Conservation (phyloP, 352 stramenopile species). For the Pythium aristosporum region DNA sequence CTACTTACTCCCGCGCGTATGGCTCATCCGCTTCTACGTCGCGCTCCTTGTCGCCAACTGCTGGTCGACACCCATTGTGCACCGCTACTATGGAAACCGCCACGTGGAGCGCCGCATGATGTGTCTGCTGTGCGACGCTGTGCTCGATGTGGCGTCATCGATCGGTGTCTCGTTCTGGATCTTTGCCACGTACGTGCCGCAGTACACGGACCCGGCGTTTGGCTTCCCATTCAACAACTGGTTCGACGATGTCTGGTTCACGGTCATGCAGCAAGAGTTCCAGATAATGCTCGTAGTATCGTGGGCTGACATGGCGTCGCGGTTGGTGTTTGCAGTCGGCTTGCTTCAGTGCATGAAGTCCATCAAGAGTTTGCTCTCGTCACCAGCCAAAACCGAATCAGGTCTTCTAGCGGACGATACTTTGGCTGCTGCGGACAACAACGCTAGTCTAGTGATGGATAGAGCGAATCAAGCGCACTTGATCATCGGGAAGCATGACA, state of each 20-base stretch:
- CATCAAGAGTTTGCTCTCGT: not conserved
- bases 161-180: too few relatives aligned
- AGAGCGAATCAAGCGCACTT: too few relatives aligned
- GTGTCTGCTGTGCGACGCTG: too few relatives aligned
- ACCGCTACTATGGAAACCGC: not conserved
- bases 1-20: not conserved
- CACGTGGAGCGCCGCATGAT: too few relatives aligned
- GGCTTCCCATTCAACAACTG: not conserved
- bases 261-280: too few relatives aligned
- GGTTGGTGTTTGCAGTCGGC: not conserved
- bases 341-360: not conserved
- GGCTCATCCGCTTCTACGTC: constrained; percentile 7
- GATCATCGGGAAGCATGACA: too few relatives aligned
- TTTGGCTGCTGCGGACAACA: too few relatives aligned
- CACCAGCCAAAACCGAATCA: too few relatives aligned
- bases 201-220: not conserved
- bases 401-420: too few relatives aligned
- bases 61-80: not conserved
- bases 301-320: not conserved
- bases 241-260: not conserved
- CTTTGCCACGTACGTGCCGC: too few relatives aligned
- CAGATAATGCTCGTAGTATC: not conserved
- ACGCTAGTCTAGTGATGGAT: too few relatives aligned
- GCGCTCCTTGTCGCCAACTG: not conserved
- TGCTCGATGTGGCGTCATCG: too few relatives aligned